Evolutionary conservation across 1,139 yeast species (phyloP).

Genomic region (Sugiyamaella japonica): DNA sequence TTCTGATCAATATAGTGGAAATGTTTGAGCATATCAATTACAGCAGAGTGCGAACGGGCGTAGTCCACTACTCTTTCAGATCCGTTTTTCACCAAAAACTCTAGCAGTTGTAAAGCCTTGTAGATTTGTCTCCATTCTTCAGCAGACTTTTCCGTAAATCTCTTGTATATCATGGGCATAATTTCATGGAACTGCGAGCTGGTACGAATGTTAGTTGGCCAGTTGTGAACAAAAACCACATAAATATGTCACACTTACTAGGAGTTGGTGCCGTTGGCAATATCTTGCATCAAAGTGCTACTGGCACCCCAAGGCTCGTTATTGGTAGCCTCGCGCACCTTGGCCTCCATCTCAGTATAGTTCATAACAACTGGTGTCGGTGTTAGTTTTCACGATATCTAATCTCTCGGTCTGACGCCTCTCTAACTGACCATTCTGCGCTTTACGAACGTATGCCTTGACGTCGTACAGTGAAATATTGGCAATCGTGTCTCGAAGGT

Average conservation of each 20-base stretch:
- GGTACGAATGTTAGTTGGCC: slow-evolving; percentile 10
- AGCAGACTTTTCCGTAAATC: slow-evolving; percentile 93
- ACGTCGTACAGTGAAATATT: slow-evolving; percentile 91
- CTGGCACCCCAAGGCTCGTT: slow-evolving; percentile 99
- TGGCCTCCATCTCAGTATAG: slow-evolving; percentile 92
- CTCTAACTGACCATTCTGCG: slow-evolving; percentile 65
- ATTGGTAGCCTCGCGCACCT: slow-evolving; percentile 93
- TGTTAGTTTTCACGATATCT: too few relatives aligned
- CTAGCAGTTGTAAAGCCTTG: slow-evolving; percentile 87
- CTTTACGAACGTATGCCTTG: slow-evolving; percentile 95
- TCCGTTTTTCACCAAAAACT: slow-evolving; percentile 87
- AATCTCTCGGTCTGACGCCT: too few relatives aligned
- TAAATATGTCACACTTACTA: slow-evolving; percentile 42
- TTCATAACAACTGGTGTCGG: slow-evolving; percentile 53
- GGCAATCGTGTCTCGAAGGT: slow-evolving; percentile 68
- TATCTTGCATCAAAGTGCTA: slow-evolving; percentile 84
- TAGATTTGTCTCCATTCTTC: slow-evolving; percentile 98
- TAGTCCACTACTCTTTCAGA: slow-evolving; percentile 95
- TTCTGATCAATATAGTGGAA: slow-evolving; percentile 93
- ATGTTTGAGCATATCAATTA: slow-evolving; percentile 84
- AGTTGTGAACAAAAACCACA: neutral
- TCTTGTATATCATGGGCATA: slow-evolving; percentile 50
- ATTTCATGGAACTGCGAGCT: slow-evolving; percentile 47
- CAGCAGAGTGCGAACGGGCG: slow-evolving; percentile 77
- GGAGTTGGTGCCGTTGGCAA: slow-evolving; percentile 92